These are phyloP conservation scores for Cicer bijugum DNA, from an alignment of 306 rosid genomes.

Conservation along the genomic window DNA sequence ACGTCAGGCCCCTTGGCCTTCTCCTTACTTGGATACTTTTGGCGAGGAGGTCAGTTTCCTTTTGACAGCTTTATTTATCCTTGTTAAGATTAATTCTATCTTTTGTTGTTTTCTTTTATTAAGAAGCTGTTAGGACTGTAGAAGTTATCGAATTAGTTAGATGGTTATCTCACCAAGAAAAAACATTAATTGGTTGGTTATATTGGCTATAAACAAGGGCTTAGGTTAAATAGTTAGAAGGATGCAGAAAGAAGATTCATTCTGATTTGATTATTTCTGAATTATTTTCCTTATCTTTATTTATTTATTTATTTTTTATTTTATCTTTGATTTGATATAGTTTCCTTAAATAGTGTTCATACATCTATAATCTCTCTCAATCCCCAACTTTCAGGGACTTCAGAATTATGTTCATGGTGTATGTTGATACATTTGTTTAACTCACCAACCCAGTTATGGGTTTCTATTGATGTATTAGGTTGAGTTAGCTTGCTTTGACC, in stretches of 20 bases:
- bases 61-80: slow-evolving; percentile 19
- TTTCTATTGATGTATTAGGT: no score
- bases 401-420: neutral
- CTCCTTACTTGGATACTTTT: slow-evolving; percentile 92
- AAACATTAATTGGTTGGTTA: neutral
- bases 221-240: neutral
- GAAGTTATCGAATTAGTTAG: neutral
- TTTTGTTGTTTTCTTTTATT: neutral
- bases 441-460: no score
- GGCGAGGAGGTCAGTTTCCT: slow-evolving; percentile 87
- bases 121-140: slow-evolving; percentile 11
- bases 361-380: neutral
- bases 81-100: neutral
- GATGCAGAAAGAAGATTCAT: neutral
- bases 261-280: neutral
- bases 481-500: no score
- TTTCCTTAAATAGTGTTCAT: neutral
- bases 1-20: slow-evolving; percentile 97
- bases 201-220: neutral
- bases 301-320: no score
- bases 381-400: neutral
- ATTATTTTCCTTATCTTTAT: no score
- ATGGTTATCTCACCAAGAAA: no score
- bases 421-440: no score
- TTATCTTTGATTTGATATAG: neutral